Base-by-base conservation (phyloP, 805 yeast genomes). In the Lipomyces sp. region DNA sequence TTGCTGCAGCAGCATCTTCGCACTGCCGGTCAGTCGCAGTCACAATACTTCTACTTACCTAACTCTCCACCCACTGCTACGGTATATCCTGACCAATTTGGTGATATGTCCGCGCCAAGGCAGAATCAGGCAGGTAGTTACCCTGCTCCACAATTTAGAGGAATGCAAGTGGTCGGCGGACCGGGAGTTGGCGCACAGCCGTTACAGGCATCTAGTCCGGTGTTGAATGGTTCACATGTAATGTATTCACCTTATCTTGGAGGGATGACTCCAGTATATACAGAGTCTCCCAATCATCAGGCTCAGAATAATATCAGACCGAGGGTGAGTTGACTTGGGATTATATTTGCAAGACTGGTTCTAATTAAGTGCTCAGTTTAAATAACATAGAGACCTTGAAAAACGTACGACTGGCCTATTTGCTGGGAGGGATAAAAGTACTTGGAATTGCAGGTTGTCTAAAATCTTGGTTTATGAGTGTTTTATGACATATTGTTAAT, bases 131-230 rank as follows among this genome's bases (percentile, higher is more conserved):
- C 64, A 60, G 53, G 15, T 8, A 8, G 45, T 13, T 55, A 55
- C 50, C 37, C 56, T 30, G 45, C n/a, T 45, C 29, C 34, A 30
- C 50, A 29, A 18, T 29, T 42, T 50, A 6, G 53, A 48, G 64
- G 64, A 53, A 3, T 18, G 39, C 13, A 56, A 55, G 10, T 61
- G 51, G 35, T 18, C 55, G 55, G 64, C 39, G 39, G 29, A 33
- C n/a, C 34, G n/a, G 35, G 60, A 30, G 58, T 15, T 11, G 18
- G 34, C 7, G 6, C 53, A 32, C 57, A 42, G 18, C 66, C 53
- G 57, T 50, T 45, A 34, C 57, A 57, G 5, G 58, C 58, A 2
- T 5, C 48, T n/a, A 63, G 65, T 63, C 65, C 65, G 2, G 65
- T 59, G 37, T 24, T 18, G 53, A 57, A 24, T 35, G 18, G 60